phyloP scores from a whole-genome alignment of 2,329 filamentous ascomycete species.

The Aspergillus neoniger region DNA sequence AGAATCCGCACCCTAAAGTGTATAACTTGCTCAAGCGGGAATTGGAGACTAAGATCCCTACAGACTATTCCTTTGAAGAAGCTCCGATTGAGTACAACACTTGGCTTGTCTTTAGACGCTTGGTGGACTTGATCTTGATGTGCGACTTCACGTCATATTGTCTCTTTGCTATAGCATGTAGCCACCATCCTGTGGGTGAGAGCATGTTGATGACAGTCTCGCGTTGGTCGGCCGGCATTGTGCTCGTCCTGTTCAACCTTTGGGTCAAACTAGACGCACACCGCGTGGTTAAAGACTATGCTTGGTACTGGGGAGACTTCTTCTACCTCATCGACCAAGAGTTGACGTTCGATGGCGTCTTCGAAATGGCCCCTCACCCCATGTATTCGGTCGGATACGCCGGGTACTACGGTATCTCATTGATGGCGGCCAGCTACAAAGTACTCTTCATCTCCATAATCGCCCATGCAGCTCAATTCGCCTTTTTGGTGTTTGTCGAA shows the following conservation, averaged over 20 bases:
- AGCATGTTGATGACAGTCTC: slow-evolving; percentile 65
- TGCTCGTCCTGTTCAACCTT: slow-evolving; percentile 87
- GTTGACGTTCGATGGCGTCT: slow-evolving; percentile 96
- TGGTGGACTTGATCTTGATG: slow-evolving; percentile 97
- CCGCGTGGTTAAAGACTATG: slow-evolving; percentile 96
- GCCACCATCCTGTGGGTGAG: slow-evolving; percentile 73
- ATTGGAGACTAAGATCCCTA: slow-evolving; percentile 89
- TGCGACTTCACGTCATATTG: slow-evolving; percentile 98
- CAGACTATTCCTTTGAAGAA: slow-evolving; percentile 90
- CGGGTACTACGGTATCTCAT: slow-evolving; percentile 96
- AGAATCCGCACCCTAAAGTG: slow-evolving; percentile 78
- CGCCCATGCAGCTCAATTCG: slow-evolving; percentile 91
- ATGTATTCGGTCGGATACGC: slow-evolving; percentile 99
- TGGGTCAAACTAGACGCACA: slow-evolving; percentile 99
- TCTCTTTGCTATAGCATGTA: slow-evolving; percentile 89
- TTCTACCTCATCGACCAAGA: slow-evolving; percentile 98
- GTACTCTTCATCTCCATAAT: slow-evolving; percentile 96
- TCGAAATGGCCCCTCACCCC: slow-evolving; percentile 97
- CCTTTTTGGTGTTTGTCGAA: slow-evolving; percentile 87
- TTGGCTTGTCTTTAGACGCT: slow-evolving; percentile 91
- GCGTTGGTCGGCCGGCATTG: slow-evolving; percentile 77
- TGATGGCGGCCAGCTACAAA: slow-evolving; percentile 97
- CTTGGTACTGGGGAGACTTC: slow-evolving; percentile 99
- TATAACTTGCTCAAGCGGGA: slow-evolving; percentile 84
- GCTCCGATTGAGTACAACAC: slow-evolving; percentile 98